Evolutionary conservation across 495 filamentous ascomycete species (phyloP).

Genomic region (Patellaria atrata): DNA sequence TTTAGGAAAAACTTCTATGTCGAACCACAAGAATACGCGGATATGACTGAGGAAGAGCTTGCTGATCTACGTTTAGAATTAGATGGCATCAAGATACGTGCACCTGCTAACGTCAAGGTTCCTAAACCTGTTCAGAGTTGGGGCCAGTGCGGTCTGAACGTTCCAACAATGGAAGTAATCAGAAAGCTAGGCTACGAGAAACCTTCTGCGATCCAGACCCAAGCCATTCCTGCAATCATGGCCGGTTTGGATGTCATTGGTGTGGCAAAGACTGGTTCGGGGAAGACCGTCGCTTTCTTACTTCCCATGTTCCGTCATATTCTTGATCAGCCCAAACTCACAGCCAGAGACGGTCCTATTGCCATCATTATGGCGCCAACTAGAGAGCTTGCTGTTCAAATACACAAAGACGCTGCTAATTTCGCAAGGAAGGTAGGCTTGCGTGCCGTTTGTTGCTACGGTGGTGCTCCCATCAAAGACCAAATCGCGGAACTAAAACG

Average conservation of each 20-base stretch:
- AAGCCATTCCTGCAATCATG: conserved; percentile 91
- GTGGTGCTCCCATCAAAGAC: conserved; percentile 91
- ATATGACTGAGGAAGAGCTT: conserved; percentile 77
- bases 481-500: conserved; percentile 94
- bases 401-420: conserved; percentile 84
- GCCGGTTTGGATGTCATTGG: conserved; percentile 93
- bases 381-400: conserved; percentile 86
- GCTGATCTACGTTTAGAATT: conserved; percentile 70
- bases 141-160: conserved; percentile 84
- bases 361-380: conserved; percentile 87
- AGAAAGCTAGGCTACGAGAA: conserved; percentile 68
- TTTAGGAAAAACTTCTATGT: conserved; percentile 91
- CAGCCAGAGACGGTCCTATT: conserved; percentile 74
- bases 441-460: conserved; percentile 87
- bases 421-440: conserved; percentile 82
- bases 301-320: conserved; percentile 97
- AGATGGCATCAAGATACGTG: conserved; percentile 86
- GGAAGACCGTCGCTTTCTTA: conserved; percentile 91
- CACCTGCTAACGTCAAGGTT: conserved; percentile 65
- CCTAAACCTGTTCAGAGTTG: conserved; percentile 92
- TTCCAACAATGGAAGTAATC: conserved; percentile 81
- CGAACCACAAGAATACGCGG: conserved; percentile 68
- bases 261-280: conserved; percentile 96
- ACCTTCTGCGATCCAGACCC: conserved; percentile 86
- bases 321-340: conserved; percentile 79